phyloP scores from a whole-genome alignment of 2,329 filamentous ascomycete species.

The Penicillium sp. region DNA sequence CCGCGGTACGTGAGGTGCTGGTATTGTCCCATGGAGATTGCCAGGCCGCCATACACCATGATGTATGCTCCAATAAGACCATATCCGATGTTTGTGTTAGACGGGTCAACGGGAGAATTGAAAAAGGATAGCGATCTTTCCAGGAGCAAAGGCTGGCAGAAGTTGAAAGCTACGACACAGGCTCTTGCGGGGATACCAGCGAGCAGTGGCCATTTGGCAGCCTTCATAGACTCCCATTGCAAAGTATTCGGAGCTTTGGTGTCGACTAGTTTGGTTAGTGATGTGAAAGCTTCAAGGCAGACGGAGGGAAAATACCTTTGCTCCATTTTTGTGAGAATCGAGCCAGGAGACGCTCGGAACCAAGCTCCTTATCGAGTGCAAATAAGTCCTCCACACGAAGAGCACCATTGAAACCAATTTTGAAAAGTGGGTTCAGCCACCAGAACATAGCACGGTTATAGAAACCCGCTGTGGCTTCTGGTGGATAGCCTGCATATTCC shows the following conservation, averaged over 20 bases:
- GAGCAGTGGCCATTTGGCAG: slow-evolving; percentile 37
- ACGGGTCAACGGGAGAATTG: slow-evolving; percentile 26
- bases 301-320: slow-evolving; percentile 30
- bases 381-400: slow-evolving; percentile 49
- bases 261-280: slow-evolving; percentile 26
- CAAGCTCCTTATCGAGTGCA: slow-evolving; percentile 47
- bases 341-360: slow-evolving; percentile 43
- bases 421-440: slow-evolving; percentile 57
- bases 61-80: slow-evolving; percentile 47
- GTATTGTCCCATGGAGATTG: slow-evolving; percentile 38
- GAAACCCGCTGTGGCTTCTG: slow-evolving; percentile 55
- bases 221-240: slow-evolving; percentile 31
- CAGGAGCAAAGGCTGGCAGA: slow-evolving; percentile 42
- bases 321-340: slow-evolving; percentile 43
- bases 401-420: slow-evolving; percentile 48
- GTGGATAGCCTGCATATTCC: slow-evolving; percentile 45
- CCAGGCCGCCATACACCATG: slow-evolving; percentile 44
- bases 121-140: slow-evolving; percentile 39
- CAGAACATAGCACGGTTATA: slow-evolving; percentile 53
- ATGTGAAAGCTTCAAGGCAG: neutral
- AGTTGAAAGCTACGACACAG: slow-evolving; percentile 39
- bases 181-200: slow-evolving; percentile 34
- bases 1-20: slow-evolving; percentile 46
- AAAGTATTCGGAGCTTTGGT: slow-evolving; percentile 30
- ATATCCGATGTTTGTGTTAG: slow-evolving; percentile 40